Base-by-base conservation (phyloP, 108 stramenopile genomes). In the Fragilaria crotonensis region DNA sequence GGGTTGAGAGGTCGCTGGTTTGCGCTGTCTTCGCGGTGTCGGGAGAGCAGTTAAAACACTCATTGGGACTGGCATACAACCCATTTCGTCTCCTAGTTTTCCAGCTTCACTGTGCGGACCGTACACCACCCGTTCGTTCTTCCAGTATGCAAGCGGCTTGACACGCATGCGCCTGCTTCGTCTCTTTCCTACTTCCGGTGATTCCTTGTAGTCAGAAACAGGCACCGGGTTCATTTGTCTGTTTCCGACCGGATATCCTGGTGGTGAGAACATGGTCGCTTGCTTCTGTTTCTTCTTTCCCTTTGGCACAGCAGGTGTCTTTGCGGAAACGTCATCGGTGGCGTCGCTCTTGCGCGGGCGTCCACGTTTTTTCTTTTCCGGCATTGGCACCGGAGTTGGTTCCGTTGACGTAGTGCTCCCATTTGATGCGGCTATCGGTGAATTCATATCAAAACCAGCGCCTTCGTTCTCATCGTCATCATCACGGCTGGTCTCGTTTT, bases 61-160 rank as follows among this genome's bases (percentile, higher is more conserved):
- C 7, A 56, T 68, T 0, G 85, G 84, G 36, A 92, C 80, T n/a
- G 88, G 83, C 85, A 91, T 89, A 45, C 85, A 72, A 45, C 80
- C 84, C 66, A 88, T 68, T 18, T 56, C 79, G 55, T 83, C 83
- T 2, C 62, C 76, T 29, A 84, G 52, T 0, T 56, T 33, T 3
- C 75, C 82, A 25, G 66, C 59, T 25, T 87, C 73, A 47, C 63
- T 55, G 44, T 87, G 67, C 0, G 80, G 60, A 22, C 75, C 85
- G 59, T 87, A 94, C 48, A 84, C 72, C n/a, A 80, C 26, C 51
- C 80, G 72, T 68, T 96, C 95, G 63, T 84, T 86, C 68, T 89
- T 93, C 95, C 95, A 96, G 56, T 63, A 96, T 54, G 79, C 75
- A 17, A 95, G 60, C 33, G 89, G 89, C 45, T 66, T 41, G 45